phyloP scores from a whole-genome alignment of 768 basidiomycete species.

The Coprinellus micaceus region DNA sequence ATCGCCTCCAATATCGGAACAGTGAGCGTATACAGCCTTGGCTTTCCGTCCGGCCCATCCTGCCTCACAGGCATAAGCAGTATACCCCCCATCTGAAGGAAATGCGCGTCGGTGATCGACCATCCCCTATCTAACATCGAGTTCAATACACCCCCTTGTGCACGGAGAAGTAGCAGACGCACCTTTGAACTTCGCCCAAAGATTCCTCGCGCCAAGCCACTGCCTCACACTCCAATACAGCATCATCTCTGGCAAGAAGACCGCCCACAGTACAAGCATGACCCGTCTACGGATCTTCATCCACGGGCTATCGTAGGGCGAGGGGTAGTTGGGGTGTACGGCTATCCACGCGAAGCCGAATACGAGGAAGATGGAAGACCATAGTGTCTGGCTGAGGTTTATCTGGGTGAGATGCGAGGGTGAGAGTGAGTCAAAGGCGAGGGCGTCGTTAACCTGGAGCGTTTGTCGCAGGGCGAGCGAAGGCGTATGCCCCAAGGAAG shows the following conservation, averaged over 20 bases:
- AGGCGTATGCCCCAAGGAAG: not conserved
- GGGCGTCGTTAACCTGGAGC: too few relatives aligned
- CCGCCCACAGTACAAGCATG: slow-evolving; percentile 7
- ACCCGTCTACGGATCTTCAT: slow-evolving; percentile 7
- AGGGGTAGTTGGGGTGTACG: slow-evolving; percentile 8
- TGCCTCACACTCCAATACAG: slow-evolving; percentile 11
- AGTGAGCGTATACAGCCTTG: not conserved
- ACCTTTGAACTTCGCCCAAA: slow-evolving; percentile 5
- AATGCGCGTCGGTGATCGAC: slow-evolving; percentile 6
- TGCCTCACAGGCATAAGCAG: not conserved
- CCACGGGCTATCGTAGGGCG: slow-evolving; percentile 4
- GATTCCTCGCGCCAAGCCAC: slow-evolving; percentile 7
- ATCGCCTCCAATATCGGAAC: not conserved
- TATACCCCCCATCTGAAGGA: slow-evolving; percentile 9
- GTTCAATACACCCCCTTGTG: not conserved
- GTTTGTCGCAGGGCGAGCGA: not conserved
- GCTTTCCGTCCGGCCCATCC: not conserved
- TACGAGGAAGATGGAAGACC: not conserved
- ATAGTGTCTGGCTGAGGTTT: slow-evolving; percentile 4
- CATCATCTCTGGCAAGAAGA: slow-evolving; percentile 8
- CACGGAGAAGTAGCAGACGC: not conserved
- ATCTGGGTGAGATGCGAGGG: not conserved
- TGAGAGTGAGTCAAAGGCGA: not conserved
- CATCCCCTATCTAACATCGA: slow-evolving; percentile 1
- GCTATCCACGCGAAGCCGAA: slow-evolving; percentile 6